These are phyloP conservation scores for Talaromyces ruber DNA, from an alignment of 495 filamentous ascomycete genomes.

Conservation along the genomic window DNA sequence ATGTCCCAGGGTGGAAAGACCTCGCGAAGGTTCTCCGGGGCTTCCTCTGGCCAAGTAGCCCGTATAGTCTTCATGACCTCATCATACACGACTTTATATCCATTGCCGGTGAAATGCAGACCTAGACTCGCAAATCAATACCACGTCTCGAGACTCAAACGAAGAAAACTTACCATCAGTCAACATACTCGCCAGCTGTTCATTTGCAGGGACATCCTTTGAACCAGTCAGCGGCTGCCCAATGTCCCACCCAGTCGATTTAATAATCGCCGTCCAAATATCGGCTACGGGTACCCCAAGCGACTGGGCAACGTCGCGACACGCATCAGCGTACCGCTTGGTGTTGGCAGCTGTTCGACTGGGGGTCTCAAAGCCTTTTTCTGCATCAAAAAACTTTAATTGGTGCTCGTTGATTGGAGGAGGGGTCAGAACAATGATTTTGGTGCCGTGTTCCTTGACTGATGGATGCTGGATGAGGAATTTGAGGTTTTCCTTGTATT, in stretches of 20 bases:
- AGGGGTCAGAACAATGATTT: conserved; percentile 68
- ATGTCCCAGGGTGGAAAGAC: conserved; percentile 47
- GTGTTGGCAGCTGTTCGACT: conserved; percentile 55
- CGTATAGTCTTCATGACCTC: conserved; percentile 45
- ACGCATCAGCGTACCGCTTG: conserved; percentile 63
- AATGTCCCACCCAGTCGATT: conserved; percentile 52
- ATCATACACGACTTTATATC: conserved; percentile 51
- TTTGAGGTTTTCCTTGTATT: conserved; percentile 63
- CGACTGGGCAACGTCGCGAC: conserved; percentile 53
- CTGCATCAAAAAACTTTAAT: conserved; percentile 42
- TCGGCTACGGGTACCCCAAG: conserved; percentile 61
- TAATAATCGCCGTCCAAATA: conserved; percentile 66
- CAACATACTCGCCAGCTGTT: conserved; percentile 42
- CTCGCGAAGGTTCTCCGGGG: conserved; percentile 41
- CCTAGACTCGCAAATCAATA: conserved; percentile 26
- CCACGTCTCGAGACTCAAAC: neutral
- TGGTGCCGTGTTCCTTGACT: conserved; percentile 59
- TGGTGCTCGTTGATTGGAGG: conserved; percentile 76
- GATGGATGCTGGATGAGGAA: conserved; percentile 60
- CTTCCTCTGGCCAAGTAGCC: conserved; percentile 49
- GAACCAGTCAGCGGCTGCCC: conserved; percentile 46
- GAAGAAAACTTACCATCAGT: conserved; percentile 45
- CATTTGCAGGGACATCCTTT: conserved; percentile 36
- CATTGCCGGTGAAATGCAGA: conserved; percentile 54
- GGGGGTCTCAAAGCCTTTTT: conserved; percentile 35